Evolutionary conservation across 2,329 filamentous ascomycete genomes (phyloP).

Genomic region (Cladosporium sp.): DNA sequence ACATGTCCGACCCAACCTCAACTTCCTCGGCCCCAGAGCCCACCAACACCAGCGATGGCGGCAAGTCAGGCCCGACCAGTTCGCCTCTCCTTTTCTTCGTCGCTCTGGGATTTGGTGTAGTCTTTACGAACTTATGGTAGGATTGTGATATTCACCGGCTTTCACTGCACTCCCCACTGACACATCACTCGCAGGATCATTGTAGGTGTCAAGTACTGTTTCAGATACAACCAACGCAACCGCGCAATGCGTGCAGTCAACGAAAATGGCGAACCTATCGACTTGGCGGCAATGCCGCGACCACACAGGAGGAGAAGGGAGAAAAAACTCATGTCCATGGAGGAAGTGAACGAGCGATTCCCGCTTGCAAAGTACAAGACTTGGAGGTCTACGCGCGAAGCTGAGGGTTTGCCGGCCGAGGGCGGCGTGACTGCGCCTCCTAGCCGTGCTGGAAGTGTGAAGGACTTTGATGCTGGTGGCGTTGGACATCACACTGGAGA

Average conservation of each 20-base stretch:
- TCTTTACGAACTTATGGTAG: conserved; percentile 98
- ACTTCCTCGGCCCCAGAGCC: conserved; percentile 6
- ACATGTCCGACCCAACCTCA: conserved; percentile 6
- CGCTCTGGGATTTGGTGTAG: conserved; percentile 91
- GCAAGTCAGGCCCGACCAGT: conserved; percentile 52
- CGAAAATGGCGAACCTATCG: conserved; percentile 78
- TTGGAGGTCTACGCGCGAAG: conserved; percentile 81
- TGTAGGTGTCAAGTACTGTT: conserved; percentile 98
- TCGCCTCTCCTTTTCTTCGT: conserved; percentile 88
- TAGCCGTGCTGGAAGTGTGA: conserved; percentile 70
- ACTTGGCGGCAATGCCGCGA: conserved; percentile 77
- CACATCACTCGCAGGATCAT: conserved; percentile 72
- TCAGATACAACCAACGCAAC: conserved; percentile 94
- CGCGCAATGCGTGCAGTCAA: conserved; percentile 71
- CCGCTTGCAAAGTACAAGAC: conserved; percentile 94
- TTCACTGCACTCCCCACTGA: background rate
- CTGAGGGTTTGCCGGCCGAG: conserved; percentile 75
- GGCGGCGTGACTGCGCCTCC: conserved; percentile 76
- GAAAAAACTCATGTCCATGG: conserved; percentile 99
- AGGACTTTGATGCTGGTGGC: conserved; percentile 31
- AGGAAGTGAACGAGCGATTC: conserved; percentile 97
- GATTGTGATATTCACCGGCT: conserved; percentile 27
- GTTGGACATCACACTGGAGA: conserved; percentile 6
- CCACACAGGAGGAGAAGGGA: conserved; percentile 84
- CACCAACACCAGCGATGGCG: background rate